Base-by-base conservation (phyloP, 495 filamentous ascomycete genomes). In the Bryoglossum gracile region DNA sequence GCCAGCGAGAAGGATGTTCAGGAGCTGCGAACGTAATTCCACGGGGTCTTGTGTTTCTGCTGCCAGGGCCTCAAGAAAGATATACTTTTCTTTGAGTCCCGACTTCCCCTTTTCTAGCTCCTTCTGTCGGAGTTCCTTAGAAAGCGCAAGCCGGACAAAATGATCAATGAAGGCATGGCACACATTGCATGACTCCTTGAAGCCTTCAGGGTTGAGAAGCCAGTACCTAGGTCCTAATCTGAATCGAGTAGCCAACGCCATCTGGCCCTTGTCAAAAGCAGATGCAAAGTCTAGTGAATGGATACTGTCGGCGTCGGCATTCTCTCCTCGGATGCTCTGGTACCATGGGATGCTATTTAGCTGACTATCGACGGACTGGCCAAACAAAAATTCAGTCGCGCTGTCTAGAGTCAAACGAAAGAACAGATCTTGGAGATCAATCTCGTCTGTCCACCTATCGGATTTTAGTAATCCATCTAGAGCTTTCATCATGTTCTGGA, bases 351-450 rank as follows among this genome's bases (percentile, higher is more conserved):
- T n/a, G 10, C 18, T 11, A 2, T 22, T 16, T 3, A 57, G 2
- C 34, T 65, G 65, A 23, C 66, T 69, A 36, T 70, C 60, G 1
- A 74, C 68, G 0, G 73, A 76, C 42, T 80, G 70, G 1, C 84
- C 83, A 43, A 87, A 83, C 3, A 90, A 66, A 58, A 89, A 84
- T 50, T 87, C 82, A 0, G 83, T 86, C 0, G 82, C 74, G 0
- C 81, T 69, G 55, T 90, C 84, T 8, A 89, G 68, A 0, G 83
- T 83, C 36, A 84, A 56, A 11, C 64, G 49, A 64, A 77, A 82
- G 61, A 89, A 84, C 3, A 85, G 63, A 1, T 71, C 66, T 56
- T 82, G 80, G 4, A 90, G 63, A 57, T 89, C 78, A 10, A 70
- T 58, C 22, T 49, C 33, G 0, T 23, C 34, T 2, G 51, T 59